Evolutionary conservation across 768 basidiomycete genomes (phyloP), one percentile per base, ranked within the genome.

Genomic region (Hebeloma cylindrosporum): DNA sequence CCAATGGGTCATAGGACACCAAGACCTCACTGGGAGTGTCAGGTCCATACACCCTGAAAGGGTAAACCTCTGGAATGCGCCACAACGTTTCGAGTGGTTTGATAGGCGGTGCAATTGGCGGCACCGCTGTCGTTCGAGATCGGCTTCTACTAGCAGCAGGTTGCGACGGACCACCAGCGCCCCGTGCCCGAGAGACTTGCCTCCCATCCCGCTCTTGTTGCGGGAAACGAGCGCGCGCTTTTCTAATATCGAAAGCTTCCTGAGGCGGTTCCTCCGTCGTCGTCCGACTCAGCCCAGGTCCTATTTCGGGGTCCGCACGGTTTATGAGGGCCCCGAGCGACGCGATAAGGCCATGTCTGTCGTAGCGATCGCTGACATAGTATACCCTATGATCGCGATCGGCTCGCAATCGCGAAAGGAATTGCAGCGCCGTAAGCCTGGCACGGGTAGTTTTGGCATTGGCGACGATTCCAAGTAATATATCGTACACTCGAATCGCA

Each of bases 331-430:
- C 70, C 1, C 85, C 83, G 5, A 92, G 78, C 32, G 72, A 71
- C 4, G 62, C 54, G 21, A 81, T 73, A 31, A 83, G 72, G 5
- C 79, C 78, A 40, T 85, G 74, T 2, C 71, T 66, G 51, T 87
- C 85, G 50, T 74, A 72, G 14, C 66, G 69, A 11, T 63, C 65
- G 32, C 74, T 67, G 14, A 78, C 73, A 44, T 85, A 84, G 62
- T 84, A 96, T 29, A 98, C 58, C 8, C 85, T 75, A 58, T 99
- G 95, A 53, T 93, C 88, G 1, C 89, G 81, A 60, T 96, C 94
- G 0, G 88, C 93, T 43, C 95, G 77, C 14, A 98, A 70, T 10
- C 91, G 82, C 72, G 93, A 82, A 51, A 96, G 61, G 71, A 95
- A 96, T 59, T 93, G 90, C 14, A 98, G 69, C 3, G 85, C 74